Percentiles rank a stretch among this genome's conserved stretches.
Evolutionary conservation across 1,284 basidiomycete genomes (phyloP).

Genomic region (Cutaneotrichosporon cutaneum): DNA sequence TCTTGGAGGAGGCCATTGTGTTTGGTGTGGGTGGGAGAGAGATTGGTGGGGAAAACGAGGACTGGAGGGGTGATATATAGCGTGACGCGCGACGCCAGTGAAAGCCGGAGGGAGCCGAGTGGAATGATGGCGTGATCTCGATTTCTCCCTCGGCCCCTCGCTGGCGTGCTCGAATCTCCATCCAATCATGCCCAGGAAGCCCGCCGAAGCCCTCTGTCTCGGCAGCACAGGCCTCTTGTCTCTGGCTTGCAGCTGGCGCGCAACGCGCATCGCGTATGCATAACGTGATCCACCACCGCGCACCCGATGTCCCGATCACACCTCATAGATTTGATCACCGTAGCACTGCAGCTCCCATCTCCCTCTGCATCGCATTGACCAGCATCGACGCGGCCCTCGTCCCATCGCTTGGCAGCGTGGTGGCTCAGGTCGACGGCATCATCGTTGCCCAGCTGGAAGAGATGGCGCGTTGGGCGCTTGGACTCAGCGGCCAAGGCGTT

Average conservation of each 20-base stretch:
- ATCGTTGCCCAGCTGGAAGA: no score
- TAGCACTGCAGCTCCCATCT: background rate
- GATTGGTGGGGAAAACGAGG: background rate
- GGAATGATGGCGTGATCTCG: background rate
- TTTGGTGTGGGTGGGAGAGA: background rate
- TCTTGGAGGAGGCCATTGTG: conserved; percentile 14
- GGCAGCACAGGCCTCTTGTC: background rate
- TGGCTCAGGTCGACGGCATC: background rate
- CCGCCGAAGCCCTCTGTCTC: background rate
- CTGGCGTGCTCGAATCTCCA: background rate
- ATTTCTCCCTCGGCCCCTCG: background rate
- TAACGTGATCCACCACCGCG: background rate
- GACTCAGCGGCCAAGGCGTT: background rate
- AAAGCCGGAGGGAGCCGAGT: background rate
- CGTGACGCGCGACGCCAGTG: background rate
- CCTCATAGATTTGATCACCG: no score
- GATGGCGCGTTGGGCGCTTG: background rate
- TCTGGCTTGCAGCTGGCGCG: background rate
- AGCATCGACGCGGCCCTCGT: background rate
- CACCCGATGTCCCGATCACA: background rate
- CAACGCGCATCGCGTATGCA: conserved; percentile 4
- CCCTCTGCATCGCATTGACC: background rate
- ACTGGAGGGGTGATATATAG: background rate
- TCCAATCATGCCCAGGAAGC: no score
- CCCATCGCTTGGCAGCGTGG: background rate